Percentiles rank a stretch among this genome's conserved stretches.
Evolutionary conservation across 2,329 filamentous ascomycete species (phyloP).

Genomic region (Orbilia oligospora): DNA sequence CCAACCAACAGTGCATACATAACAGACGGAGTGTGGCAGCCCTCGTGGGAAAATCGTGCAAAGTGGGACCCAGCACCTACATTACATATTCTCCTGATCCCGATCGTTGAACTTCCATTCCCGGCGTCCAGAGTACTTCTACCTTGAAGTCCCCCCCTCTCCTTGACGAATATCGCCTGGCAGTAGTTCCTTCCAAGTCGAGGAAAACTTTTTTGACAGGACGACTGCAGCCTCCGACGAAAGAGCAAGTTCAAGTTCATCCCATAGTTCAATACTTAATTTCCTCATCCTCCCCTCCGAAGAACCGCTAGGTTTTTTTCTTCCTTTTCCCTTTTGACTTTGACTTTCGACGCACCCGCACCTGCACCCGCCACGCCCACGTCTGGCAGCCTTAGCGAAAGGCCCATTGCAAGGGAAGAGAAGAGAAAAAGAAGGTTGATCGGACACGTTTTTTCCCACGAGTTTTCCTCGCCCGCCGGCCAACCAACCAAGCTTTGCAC

Average conservation of each 20-base stretch:
- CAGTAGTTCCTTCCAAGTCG: constrained; percentile 52
- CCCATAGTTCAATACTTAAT: constrained; percentile 34
- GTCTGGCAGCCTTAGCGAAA: constrained; percentile 60
- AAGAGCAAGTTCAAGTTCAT: constrained; percentile 32
- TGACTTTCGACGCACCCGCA: constrained; percentile 41
- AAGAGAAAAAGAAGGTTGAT: constrained; percentile 46
- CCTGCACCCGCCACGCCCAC: constrained; percentile 44
- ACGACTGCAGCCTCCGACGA: constrained; percentile 22
- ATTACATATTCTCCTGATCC: constrained; percentile 58
- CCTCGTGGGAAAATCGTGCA: constrained; percentile 61
- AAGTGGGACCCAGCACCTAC: constrained; percentile 51
- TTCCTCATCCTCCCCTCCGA: constrained; percentile 13
- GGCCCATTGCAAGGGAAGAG: constrained; percentile 31
- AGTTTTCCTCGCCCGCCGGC: constrained; percentile 30
- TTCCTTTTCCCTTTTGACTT: constrained; percentile 16
- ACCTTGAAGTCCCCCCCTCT: constrained; percentile 40
- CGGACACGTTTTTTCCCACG: constrained; percentile 61
- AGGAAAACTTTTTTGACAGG: constrained; percentile 45
- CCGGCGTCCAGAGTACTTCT: constrained; percentile 55
- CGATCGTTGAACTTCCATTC: constrained; percentile 60
- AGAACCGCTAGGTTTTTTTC: background rate
- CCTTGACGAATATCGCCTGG: constrained; percentile 45
- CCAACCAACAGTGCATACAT: constrained; percentile 34
- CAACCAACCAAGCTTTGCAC: constrained; percentile 53
- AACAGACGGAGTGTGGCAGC: constrained; percentile 54